Evolutionary conservation across 805 yeast genomes (phyloP).

Genomic region (Candida adriatica): DNA sequence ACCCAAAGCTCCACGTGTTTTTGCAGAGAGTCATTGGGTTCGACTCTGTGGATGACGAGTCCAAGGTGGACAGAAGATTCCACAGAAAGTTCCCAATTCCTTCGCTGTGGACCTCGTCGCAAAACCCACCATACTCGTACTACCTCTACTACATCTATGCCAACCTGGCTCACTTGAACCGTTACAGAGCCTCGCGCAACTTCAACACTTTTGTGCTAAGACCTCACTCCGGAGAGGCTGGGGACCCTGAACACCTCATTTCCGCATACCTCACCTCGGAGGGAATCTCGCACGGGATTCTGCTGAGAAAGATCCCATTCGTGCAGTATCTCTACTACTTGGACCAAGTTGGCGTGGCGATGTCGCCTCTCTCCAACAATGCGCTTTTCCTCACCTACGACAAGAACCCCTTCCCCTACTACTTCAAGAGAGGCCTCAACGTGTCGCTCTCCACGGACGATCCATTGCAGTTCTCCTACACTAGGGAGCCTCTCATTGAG

Average conservation of each 20-base stretch:
- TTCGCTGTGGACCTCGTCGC: constrained; percentile 63
- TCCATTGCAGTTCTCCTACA: constrained; percentile 94
- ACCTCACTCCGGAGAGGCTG: constrained; percentile 99
- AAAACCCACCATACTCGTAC: constrained; percentile 97
- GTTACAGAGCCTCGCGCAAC: constrained; percentile 68
- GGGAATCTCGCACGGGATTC: constrained; percentile 92
- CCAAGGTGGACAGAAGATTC: constrained; percentile 78
- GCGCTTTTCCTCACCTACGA: constrained; percentile 94
- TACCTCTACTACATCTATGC: constrained; percentile 86
- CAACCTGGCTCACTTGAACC: constrained; percentile 78
- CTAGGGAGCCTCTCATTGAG: constrained; percentile 94
- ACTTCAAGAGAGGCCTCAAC: constrained; percentile 88
- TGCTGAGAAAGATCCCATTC: constrained; percentile 88
- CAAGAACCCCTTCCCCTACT: constrained; percentile 89
- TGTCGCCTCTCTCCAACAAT: constrained; percentile 96
- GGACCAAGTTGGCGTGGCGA: constrained; percentile 95
- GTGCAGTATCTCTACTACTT: constrained; percentile 88
- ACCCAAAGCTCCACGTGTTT: constrained; percentile 88
- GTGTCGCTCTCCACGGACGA: constrained; percentile 96
- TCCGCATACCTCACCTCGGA: constrained; percentile 85
- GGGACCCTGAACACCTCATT: constrained; percentile 95
- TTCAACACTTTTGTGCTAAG: constrained; percentile 89
- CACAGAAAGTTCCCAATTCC: constrained; percentile 86
- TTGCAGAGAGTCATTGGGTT: constrained; percentile 94
- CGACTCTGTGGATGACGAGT: constrained; percentile 97